Evolutionary conservation across 768 basidiomycete genomes (phyloP), one percentile per base, ranked within the genome.

Genomic region (Termitomyces eurrhizus): DNA sequence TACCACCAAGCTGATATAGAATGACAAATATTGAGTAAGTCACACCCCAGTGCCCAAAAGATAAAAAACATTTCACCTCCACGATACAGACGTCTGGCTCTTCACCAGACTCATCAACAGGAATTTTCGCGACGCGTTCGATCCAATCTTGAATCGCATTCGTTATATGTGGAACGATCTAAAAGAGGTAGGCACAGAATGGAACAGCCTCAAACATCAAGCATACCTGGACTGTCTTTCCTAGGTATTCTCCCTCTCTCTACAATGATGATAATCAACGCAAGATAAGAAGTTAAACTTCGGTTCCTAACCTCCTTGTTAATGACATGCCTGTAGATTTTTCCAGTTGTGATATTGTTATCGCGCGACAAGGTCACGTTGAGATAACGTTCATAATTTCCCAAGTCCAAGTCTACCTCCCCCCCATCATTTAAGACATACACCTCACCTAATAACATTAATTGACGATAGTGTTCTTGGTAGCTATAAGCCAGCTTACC

Each of bases 101-200:
- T 67, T 95, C 88, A 24, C 87, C 93, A 14, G 94, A 93, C 66
- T 95, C 92, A 73, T 98, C 96, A 3, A 95, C 94, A 1, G 96
- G 96, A 36, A 96, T 85, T 73, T 92, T 92, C 12, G 95, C 88
- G 33, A 99, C 94, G 56, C 93, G 87, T 70, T 97, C 88, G 64
- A 98, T 93, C 96, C 96, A 98, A 70, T 99, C 94, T 78, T 99
- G 96, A 65, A 99, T 95, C 24, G 91, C 96, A 72, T 90, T 93
- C 36, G 96, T 98, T 57, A 99, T 80, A 72, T 99, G 96, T 7
- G 96, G 96, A 4, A 99, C 93, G 66, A 94, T 95, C 89, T 94
- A 53, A 33, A 41, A 55, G 39, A 29, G 14, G 6, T 60, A 52
- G 49, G 44, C 36, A 55, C 46, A 21, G 16, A 12, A 45, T 52